Conservation (phyloP, 1,284 basidiomycete species). For the Leccinum fallax region DNA sequence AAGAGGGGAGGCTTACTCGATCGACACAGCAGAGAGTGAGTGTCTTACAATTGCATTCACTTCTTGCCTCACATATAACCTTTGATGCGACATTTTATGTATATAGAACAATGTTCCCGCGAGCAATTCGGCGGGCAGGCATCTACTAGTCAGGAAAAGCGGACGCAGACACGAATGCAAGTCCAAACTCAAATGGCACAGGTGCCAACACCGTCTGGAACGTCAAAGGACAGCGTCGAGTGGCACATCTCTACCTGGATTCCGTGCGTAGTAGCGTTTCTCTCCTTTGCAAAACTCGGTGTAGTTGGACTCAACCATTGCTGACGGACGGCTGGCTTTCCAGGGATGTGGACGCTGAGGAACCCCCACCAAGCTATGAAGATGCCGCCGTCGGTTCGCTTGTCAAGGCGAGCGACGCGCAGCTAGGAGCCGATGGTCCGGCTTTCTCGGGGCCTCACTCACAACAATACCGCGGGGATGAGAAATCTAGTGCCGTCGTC, state of each 20-base stretch:
- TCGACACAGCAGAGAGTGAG: constrained; percentile 5
- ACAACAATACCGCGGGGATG: not conserved
- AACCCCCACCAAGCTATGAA: constrained; percentile 20
- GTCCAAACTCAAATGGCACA: not conserved
- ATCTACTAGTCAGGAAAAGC: not conserved
- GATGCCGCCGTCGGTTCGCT: constrained; percentile 1
- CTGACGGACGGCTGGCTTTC: not conserved
- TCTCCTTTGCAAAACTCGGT: not conserved
- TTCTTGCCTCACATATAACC: not conserved
- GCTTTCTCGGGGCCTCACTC: not conserved
- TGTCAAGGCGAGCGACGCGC: not conserved
- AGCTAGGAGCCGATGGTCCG: not conserved
- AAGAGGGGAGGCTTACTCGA: not conserved
- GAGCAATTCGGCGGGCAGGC: not conserved
- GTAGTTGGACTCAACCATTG: not conserved
- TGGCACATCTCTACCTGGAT: constrained; percentile 3
- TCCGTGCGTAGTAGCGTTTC: constrained; percentile 6
- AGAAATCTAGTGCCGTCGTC: not conserved
- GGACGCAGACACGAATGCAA: not conserved
- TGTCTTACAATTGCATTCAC: not conserved
- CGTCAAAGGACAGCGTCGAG: not conserved
- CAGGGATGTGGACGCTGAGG: not conserved
- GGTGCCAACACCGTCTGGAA: not conserved
- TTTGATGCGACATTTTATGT: not conserved
- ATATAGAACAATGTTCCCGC: not conserved